These are phyloP conservation scores for Diaporthe ampelina DNA, from an alignment of 2,329 filamentous ascomycete species.

Conservation along the genomic window DNA sequence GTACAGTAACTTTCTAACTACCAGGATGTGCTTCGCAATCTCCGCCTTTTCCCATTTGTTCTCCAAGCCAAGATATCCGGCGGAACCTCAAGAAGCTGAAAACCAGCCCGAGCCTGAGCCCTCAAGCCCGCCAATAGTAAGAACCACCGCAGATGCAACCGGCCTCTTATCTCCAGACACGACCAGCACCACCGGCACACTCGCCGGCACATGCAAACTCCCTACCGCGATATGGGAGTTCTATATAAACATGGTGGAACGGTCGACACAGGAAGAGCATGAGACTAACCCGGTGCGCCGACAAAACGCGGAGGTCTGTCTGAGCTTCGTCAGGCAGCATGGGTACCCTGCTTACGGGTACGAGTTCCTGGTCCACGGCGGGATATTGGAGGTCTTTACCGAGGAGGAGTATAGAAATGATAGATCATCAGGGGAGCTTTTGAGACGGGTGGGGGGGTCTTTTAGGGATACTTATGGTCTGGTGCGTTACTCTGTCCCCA, in stretches of 20 bases:
- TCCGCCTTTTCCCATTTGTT: background rate
- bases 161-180: background rate
- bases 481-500: background rate
- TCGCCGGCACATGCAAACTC: background rate
- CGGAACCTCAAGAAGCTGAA: background rate
- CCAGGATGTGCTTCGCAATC: no score
- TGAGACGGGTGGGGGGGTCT: background rate
- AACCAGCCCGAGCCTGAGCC: background rate
- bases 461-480: background rate
- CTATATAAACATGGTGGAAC: background rate
- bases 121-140: no score
- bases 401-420: background rate
- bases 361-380: background rate
- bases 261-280: background rate
- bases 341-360: background rate
- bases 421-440: background rate
- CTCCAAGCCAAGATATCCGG: background rate
- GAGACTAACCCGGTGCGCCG: background rate
- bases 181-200: background rate
- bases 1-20: no score
- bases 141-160: background rate
- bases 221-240: no score
- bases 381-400: background rate
- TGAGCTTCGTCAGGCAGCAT: background rate
- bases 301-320: background rate